Evolutionary conservation across 2,329 filamentous ascomycete species (phyloP), one percentile per base, ranked within the genome.

Genomic region (Monosporascus sp.): DNA sequence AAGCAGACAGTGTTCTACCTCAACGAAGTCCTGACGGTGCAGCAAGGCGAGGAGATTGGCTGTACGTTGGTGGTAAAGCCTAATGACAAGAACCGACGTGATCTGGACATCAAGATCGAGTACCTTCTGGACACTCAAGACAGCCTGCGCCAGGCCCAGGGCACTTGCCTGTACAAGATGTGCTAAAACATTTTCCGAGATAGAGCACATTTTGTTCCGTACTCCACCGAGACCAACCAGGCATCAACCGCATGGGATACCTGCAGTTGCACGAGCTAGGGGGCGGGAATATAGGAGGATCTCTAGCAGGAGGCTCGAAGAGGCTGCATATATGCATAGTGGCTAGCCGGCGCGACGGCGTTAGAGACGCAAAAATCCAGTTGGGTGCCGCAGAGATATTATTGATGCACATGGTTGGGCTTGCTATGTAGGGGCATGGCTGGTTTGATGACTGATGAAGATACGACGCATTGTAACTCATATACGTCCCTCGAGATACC

Each of bases 1-100:
- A 99, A 99, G 79, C 94, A 99, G 79, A 99, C 94, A 14, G 94
- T 99, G 57, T 97, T 99, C 77, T 99, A 99, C 76, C 80, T 99
- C 58, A 84, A 89, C 66, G 92, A 99, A 62, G 89, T 96, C 36
- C 77, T 99, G 59, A 97, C 92, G 18, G 91, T 96, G 38, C 87
- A 96, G 72, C 81, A 90, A 67, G 90, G 88, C 53, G 94, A 99
- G 78, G 79, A 83, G 65, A 80, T 99, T 55, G 74, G 77, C 55
- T 89, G 90, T 65, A 77, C 80, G 34, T 76, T 99, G 41, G 80
- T 84, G 58, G 95, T 93, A 76, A 88, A 85, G 73, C 94, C 94
- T 50, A 99, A 96, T 70, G 81, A 88, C 58, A 92, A 94, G 82
- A 97, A 99, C 79, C 86, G 88, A 71, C 87, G 94, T 60, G 94